Evolutionary conservation across 495 filamentous ascomycete species (phyloP).

Genomic region (Penicillium silybi): DNA sequence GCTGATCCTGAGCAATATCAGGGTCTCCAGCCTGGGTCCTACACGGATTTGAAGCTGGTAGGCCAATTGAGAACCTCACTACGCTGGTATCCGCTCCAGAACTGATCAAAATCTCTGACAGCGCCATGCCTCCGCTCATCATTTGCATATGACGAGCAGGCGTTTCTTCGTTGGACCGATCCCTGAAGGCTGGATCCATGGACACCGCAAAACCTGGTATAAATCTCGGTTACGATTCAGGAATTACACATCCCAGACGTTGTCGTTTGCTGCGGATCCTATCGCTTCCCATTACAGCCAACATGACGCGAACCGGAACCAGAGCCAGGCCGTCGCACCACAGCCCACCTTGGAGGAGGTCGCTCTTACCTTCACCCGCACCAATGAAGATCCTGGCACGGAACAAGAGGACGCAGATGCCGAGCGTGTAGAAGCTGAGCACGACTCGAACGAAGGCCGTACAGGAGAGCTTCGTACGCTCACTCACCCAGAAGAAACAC

Average conservation of each 20-base stretch:
- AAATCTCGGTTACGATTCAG: slow-evolving; percentile 46
- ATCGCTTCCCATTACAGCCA: slow-evolving; percentile 38
- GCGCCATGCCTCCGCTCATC: slow-evolving; percentile 60
- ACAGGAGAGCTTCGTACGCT: slow-evolving; percentile 19
- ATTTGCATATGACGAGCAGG: slow-evolving; percentile 59
- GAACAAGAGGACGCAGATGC: slow-evolving; percentile 10
- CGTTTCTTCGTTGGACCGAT: slow-evolving; percentile 68
- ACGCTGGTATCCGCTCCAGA: not conserved
- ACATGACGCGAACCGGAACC: slow-evolving; percentile 21
- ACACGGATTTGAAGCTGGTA: slow-evolving; percentile 56
- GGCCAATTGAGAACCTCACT: slow-evolving; percentile 3
- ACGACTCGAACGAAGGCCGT: slow-evolving; percentile 16
- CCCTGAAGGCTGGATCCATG: slow-evolving; percentile 64
- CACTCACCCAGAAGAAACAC: slow-evolving; percentile 10
- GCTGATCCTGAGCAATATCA: slow-evolving; percentile 25
- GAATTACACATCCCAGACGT: slow-evolving; percentile 54
- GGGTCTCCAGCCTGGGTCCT: slow-evolving; percentile 42
- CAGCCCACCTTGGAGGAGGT: slow-evolving; percentile 18
- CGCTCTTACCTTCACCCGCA: slow-evolving; percentile 19
- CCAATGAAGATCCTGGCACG: slow-evolving; percentile 5
- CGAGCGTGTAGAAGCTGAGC: slow-evolving; percentile 5
- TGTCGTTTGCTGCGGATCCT: slow-evolving; percentile 51
- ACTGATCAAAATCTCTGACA: slow-evolving; percentile 21
- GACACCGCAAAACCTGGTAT: slow-evolving; percentile 62
- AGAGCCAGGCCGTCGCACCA: not conserved